Conservation (phyloP, 2,329 filamentous ascomycete genomes). For the Byssochlamys sp. region DNA sequence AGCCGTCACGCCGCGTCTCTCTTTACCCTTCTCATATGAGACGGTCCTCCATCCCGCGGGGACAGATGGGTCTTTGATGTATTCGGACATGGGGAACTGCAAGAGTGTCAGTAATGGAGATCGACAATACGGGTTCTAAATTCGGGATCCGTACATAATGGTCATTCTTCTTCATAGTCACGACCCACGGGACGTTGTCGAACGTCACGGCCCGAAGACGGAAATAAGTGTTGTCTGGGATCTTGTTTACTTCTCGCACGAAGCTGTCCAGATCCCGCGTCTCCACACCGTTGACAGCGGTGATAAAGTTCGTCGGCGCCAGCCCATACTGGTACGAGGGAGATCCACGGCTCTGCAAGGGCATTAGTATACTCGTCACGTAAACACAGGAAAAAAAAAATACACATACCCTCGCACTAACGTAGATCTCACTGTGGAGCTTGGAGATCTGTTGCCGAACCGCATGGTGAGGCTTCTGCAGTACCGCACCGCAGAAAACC, state of each 20-base stretch:
- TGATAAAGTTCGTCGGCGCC: conserved; percentile 93
- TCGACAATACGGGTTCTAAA: not conserved
- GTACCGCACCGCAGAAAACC: conserved; percentile 85
- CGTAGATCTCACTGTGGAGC: conserved; percentile 91
- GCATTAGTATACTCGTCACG: not conserved
- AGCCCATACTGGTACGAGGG: conserved; percentile 84
- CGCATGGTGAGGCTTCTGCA: conserved; percentile 89
- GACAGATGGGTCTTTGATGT: conserved; percentile 46
- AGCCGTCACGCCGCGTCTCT: conserved; percentile 22
- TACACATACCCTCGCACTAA: conserved; percentile 58
- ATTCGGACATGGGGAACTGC: conserved; percentile 57
- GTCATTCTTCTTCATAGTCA: conserved; percentile 99
- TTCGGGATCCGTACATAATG: conserved; percentile 56
- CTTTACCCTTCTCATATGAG: conserved; percentile 42
- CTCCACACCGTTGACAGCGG: conserved; percentile 79
- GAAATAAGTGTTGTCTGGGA: conserved; percentile 97
- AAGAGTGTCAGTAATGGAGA: conserved; percentile 3
- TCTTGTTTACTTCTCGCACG: conserved; percentile 69
- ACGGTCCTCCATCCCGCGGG: conserved; percentile 50
- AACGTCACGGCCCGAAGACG: conserved; percentile 94
- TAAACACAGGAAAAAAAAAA: not conserved
- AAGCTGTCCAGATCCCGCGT: conserved; percentile 77
- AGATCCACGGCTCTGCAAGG: conserved; percentile 56
- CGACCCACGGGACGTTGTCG: conserved; percentile 97
- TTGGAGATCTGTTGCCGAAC: conserved; percentile 96